phyloP scores from a whole-genome alignment of 306 rosid genomes.

The Coriaria nepalensis region DNA sequence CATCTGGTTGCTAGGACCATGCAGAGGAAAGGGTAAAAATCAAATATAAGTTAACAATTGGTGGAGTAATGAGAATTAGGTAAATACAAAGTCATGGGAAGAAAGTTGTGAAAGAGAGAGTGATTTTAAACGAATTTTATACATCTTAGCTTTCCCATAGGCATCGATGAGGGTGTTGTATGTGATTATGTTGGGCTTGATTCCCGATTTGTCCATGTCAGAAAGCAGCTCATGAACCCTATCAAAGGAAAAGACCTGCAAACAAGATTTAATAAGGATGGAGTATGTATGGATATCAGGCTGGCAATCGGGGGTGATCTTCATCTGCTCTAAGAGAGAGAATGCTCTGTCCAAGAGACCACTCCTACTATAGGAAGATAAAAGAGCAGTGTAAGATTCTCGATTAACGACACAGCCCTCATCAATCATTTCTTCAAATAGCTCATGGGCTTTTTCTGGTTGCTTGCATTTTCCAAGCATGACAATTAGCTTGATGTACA shows the following conservation, averaged over 20 bases:
- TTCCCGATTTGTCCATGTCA: conserved; percentile 55
- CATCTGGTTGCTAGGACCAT: conserved; percentile 22
- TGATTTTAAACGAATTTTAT: too few relatives aligned
- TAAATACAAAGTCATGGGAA: too few relatives aligned
- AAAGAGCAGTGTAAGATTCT: conserved; percentile 78
- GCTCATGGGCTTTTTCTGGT: conserved; percentile 66
- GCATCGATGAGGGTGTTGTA: conserved; percentile 81
- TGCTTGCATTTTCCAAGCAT: conserved; percentile 96
- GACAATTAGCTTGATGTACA: conserved; percentile 72
- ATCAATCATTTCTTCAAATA: conserved; percentile 69
- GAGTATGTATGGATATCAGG: conserved; percentile 92
- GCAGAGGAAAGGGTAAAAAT: conserved; percentile 4
- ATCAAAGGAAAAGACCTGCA: conserved; percentile 59
- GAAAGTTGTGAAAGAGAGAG: too few relatives aligned
- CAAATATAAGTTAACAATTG: background rate
- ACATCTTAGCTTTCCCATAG: conserved; percentile 84
- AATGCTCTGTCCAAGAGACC: conserved; percentile 71
- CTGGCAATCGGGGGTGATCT: conserved; percentile 49
- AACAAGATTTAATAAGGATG: conserved; percentile 77
- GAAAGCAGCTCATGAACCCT: conserved; percentile 60
- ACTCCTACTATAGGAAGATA: conserved; percentile 85
- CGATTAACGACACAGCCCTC: conserved; percentile 58
- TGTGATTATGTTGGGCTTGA: conserved; percentile 75
- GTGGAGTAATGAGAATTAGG: conserved; percentile 5
- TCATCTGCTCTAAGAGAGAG: conserved; percentile 65